Evolutionary conservation across 192 early-diverging fungal genomes (phyloP).

Genomic region (Nowakowskiella sp.): DNA sequence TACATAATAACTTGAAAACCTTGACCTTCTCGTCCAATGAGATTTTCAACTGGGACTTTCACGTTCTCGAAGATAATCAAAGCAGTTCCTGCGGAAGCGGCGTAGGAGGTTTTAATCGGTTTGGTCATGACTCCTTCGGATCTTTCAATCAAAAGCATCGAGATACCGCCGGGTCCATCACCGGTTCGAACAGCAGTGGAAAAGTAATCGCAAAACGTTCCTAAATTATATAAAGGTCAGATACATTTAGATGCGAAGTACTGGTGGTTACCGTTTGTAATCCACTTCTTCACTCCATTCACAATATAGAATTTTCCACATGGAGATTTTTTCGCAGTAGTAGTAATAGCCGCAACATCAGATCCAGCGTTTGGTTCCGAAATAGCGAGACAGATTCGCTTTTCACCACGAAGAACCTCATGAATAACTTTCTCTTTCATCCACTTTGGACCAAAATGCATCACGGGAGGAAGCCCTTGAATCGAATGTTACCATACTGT

Average conservation of each 20-base stretch:
- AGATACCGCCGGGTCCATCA: constrained; percentile 43
- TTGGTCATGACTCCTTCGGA: constrained; percentile 52
- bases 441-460: constrained; percentile 34
- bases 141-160: constrained; percentile 61
- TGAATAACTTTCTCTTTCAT: constrained; percentile 37
- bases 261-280: not conserved
- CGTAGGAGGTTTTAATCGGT: constrained; percentile 60
- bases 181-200: constrained; percentile 44
- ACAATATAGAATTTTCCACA: constrained; percentile 46
- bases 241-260: no score
- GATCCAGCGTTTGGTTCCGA: constrained; percentile 30
- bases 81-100: constrained; percentile 54
- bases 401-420: constrained; percentile 35
- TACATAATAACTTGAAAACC: constrained; percentile 63
- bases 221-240: constrained; percentile 12
- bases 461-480: constrained; percentile 28
- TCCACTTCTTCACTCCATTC: constrained; percentile 41
- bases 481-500: no score
- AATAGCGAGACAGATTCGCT: constrained; percentile 47
- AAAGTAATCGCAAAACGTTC: constrained; percentile 43
- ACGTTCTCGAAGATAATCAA: constrained; percentile 61
- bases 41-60: constrained; percentile 65
- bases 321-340: constrained; percentile 34
- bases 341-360: constrained; percentile 36
- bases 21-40: constrained; percentile 55